Evolutionary conservation across 805 yeast species (phyloP).

Genomic region (Torulaspora indica): DNA sequence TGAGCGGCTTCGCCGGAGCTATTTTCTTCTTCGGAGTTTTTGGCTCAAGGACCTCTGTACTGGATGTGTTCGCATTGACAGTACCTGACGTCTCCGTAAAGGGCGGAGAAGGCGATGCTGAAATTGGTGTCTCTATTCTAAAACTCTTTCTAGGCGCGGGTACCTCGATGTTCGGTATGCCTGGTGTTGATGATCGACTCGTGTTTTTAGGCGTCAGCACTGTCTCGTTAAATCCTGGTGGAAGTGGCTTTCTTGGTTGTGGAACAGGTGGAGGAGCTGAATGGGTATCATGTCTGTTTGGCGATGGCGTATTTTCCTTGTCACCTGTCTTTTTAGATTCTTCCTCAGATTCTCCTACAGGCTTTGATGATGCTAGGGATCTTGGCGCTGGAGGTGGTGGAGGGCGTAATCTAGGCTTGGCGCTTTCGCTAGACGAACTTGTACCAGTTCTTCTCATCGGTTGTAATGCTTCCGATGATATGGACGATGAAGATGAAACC

Average conservation of each 20-base stretch:
- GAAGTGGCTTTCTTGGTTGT: conserved; percentile 34
- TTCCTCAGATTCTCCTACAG: neutral
- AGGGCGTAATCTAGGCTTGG: conserved; percentile 18
- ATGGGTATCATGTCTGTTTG: neutral
- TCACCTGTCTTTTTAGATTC: neutral
- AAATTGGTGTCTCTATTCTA: conserved; percentile 11
- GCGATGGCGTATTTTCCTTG: neutral
- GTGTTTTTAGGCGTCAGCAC: conserved; percentile 36
- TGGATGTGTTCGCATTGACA: conserved; percentile 3
- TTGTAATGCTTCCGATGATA: conserved; percentile 15
- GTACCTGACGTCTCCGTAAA: conserved; percentile 7
- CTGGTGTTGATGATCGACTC: conserved; percentile 15
- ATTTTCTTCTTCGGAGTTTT: conserved; percentile 14
- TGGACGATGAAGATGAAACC: conserved; percentile 9
- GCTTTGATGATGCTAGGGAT: conserved; percentile 4
- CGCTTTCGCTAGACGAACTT: conserved; percentile 8
- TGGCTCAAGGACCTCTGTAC: conserved; percentile 3
- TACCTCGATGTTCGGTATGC: conserved; percentile 19
- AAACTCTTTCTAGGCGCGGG: conserved; percentile 18
- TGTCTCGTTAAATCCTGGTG: conserved; percentile 38
- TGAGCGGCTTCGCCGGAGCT: conserved; percentile 32
- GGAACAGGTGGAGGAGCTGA: conserved; percentile 32
- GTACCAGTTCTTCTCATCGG: conserved; percentile 14
- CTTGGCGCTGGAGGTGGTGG: conserved; percentile 23
- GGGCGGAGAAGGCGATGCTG: conserved; percentile 17